These are phyloP conservation scores for Naganishia albida DNA, from an alignment of 1,284 basidiomycete species.

Conservation along the genomic window DNA sequence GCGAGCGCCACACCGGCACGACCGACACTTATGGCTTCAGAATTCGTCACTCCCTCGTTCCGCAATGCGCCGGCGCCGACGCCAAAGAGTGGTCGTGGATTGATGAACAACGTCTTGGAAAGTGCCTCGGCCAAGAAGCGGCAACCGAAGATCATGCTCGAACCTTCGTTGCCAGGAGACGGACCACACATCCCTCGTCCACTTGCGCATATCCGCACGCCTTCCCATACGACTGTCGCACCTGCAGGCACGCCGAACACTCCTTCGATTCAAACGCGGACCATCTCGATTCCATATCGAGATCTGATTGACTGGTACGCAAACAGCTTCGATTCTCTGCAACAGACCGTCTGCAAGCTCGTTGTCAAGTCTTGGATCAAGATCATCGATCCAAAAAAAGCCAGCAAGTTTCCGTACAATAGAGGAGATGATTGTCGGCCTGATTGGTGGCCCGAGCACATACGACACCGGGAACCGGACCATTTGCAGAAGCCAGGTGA, in stretches of 20 bases:
- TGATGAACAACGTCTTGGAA: slow-evolving; percentile 23
- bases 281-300: slow-evolving; percentile 37
- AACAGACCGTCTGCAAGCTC: slow-evolving; percentile 58
- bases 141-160: slow-evolving; percentile 12
- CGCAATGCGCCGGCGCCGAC: slow-evolving; percentile 1
- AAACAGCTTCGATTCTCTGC: slow-evolving; percentile 53
- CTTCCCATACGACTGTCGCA: slow-evolving; percentile 10
- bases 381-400: slow-evolving; percentile 61
- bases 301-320: slow-evolving; percentile 48
- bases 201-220: slow-evolving; percentile 16
- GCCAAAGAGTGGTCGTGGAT: slow-evolving; percentile 8
- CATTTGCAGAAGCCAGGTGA: slow-evolving; percentile 57
- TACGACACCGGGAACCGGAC: slow-evolving; percentile 60
- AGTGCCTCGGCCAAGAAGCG: not conserved
- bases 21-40: slow-evolving; percentile 4
- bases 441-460: slow-evolving; percentile 59
- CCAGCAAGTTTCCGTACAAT: slow-evolving; percentile 59
- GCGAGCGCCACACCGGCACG: slow-evolving; percentile 7
- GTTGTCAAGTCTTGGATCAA: slow-evolving; percentile 60
- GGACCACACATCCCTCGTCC: slow-evolving; percentile 10
- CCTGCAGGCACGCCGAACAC: slow-evolving; percentile 5
- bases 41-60: slow-evolving; percentile 13
- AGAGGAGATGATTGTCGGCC: slow-evolving; percentile 58
- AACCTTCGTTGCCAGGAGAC: not conserved
- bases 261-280: slow-evolving; percentile 4